Conservation (phyloP, 2,329 filamentous ascomycete genomes). For the Juglanconis oblonga region DNA sequence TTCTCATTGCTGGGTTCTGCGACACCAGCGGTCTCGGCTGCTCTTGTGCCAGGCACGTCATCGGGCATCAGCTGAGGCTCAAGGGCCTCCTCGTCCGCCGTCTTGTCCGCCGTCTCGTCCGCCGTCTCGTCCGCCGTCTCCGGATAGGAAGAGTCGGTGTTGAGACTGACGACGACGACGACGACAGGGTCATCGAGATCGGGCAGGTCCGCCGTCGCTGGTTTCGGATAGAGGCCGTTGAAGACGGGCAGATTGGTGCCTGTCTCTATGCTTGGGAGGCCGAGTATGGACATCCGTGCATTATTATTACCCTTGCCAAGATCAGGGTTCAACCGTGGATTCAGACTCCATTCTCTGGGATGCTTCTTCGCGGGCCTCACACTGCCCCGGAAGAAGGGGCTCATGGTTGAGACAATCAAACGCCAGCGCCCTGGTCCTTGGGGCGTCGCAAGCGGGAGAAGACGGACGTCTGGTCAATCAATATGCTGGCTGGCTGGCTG, state of each 20-base stretch:
- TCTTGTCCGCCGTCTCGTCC: background rate
- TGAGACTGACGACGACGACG: background rate
- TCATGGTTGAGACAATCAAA: conserved; percentile 3
- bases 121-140: background rate
- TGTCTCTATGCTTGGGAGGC: background rate
- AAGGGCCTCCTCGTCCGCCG: background rate
- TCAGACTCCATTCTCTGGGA: conserved; percentile 15
- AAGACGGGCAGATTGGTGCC: conserved; percentile 15
- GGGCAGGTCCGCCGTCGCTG: background rate
- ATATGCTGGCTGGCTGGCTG: no score
- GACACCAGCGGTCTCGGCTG: background rate
- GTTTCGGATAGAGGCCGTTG: conserved; percentile 14
- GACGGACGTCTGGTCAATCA: no score
- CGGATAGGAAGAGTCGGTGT: background rate
- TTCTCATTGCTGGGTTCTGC: background rate
- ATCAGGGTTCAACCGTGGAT: conserved; percentile 17
- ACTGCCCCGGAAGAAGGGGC: conserved; percentile 17
- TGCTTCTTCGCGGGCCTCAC: conserved; percentile 15
- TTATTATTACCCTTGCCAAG: conserved; percentile 1
- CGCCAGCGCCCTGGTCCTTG: background rate
- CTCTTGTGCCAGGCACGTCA: background rate
- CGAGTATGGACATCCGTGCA: conserved; percentile 4
- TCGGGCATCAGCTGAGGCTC: no score
- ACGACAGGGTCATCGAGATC: background rate
- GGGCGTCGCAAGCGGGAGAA: background rate